Evolutionary conservation across 164 flowering plant species (phyloP), one percentile per base, ranked within the genome.

Genomic region (Piper betle): DNA sequence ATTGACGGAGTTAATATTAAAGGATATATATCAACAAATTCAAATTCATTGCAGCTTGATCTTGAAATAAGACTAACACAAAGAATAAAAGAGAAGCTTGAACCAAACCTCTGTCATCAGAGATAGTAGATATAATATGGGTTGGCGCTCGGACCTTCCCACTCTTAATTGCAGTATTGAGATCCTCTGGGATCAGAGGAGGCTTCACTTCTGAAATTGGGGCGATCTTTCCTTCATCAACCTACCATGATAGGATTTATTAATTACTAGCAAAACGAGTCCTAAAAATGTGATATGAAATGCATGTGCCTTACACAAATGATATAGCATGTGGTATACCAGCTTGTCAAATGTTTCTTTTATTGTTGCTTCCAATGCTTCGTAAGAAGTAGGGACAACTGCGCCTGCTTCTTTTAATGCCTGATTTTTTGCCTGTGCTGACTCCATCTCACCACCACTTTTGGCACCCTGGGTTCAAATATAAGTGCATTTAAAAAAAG

Each of bases 81-180:
- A 11, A 55, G 20, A 17, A 17, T 2, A 6, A 55, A 13, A 3
- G 54, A 19, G 42, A 18, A n/a, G 33, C 25, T 37, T 37, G 37
- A 56, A 52, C n/a, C 64, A 40, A 62, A 91, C 97, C 99, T 80
- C 97, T 81, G 65, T 94, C 99, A 73, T 94, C 97, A 64, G 96
- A 94, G 72, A 94, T 94, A 62, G 97, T 91, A 55, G 99, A 94
- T 57, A 94, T 85, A 62, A 91, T 87, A 69, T 94, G 97, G 69
- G 97, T 94, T 61, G 97, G 97, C 67, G 97, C 97, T n/a, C 96
- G 91, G 66, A 94, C 97, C 85, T 88, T 94, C 46, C 99, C 97
- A 66, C 96, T 91, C 75, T 91, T 91, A 66, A 94, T 91, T 59
- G 96, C 97, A 39, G 68, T 64, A 69, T 73, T 88, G 59, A 94